phyloP scores from a whole-genome alignment of 306 rosid genomes.

The Erythrophleum fordii region DNA sequence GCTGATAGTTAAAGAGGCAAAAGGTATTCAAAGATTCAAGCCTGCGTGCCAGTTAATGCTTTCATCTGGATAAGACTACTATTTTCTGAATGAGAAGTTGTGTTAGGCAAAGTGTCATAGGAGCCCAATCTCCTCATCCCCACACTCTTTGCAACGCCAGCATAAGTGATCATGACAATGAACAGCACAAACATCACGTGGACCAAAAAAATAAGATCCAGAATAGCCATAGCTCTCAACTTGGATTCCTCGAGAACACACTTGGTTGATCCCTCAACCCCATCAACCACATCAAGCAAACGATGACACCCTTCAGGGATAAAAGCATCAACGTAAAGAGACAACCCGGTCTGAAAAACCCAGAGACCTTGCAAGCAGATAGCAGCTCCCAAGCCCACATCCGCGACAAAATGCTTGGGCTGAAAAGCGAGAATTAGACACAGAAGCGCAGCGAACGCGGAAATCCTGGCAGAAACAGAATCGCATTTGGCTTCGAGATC shows the following conservation, averaged over 20 bases:
- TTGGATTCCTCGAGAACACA: slow-evolving; percentile 86
- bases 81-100: slow-evolving; percentile 48
- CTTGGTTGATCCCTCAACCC: slow-evolving; percentile 86
- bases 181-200: slow-evolving; percentile 69
- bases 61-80: slow-evolving; percentile 83
- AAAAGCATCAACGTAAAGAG: slow-evolving; percentile 84
- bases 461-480: slow-evolving; percentile 57
- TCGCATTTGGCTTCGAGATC: slow-evolving; percentile 81
- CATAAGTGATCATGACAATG: slow-evolving; percentile 56
- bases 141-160: slow-evolving; percentile 49
- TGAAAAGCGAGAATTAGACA: slow-evolving; percentile 61
- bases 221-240: slow-evolving; percentile 76
- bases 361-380: slow-evolving; percentile 80
- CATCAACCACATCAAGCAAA: slow-evolving; percentile 71
- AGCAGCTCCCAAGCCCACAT: slow-evolving; percentile 58
- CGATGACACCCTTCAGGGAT: slow-evolving; percentile 94
- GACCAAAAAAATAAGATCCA: slow-evolving; percentile 72
- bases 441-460: slow-evolving; percentile 54
- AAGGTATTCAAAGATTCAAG: slow-evolving; percentile 49
- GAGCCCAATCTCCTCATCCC: slow-evolving; percentile 67
- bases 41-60: slow-evolving; percentile 88
- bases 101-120: slow-evolving; percentile 72
- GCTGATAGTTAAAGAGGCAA: background rate
- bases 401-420: slow-evolving; percentile 78
- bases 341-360: slow-evolving; percentile 81